Percentiles rank a stretch among this genome's conserved stretches.
Evolutionary conservation across 352 stramenopile genomes (phyloP).

Genomic region (Globisporangium emineosum): DNA sequence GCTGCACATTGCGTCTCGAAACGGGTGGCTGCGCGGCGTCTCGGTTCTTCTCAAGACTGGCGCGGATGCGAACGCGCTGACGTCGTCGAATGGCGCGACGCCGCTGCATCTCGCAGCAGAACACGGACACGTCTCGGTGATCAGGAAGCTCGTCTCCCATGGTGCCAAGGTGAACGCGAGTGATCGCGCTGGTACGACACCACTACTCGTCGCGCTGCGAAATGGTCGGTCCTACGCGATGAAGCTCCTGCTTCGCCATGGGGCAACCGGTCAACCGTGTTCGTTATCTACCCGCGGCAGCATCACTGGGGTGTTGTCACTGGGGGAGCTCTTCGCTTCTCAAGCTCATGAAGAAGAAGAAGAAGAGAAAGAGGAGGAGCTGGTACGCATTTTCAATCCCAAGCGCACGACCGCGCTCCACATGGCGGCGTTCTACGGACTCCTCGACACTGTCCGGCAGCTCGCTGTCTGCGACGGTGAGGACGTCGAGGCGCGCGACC

Average conservation of each 20-base stretch:
- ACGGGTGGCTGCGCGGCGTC: conserved; percentile 26
- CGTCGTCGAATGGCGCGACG: conserved; percentile 7
- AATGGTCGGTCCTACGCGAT: conserved; percentile 27
- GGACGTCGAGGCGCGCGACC: conserved; percentile 27
- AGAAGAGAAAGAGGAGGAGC: background rate
- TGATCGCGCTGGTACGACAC: conserved; percentile 21
- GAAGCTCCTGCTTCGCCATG: conserved; percentile 25
- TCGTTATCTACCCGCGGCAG: conserved; percentile 6
- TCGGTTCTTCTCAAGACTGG: conserved; percentile 23
- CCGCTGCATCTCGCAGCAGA: conserved; percentile 29
- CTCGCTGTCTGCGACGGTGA: conserved; percentile 18
- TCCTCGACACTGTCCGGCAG: conserved; percentile 22
- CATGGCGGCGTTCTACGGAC: conserved; percentile 34
- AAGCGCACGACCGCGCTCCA: conserved; percentile 35
- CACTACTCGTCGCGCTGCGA: conserved; percentile 29
- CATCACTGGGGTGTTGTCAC: background rate
- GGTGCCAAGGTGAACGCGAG: conserved; percentile 22
- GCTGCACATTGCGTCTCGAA: conserved; percentile 27
- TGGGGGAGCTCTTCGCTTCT: background rate
- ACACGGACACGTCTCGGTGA: conserved; percentile 22
- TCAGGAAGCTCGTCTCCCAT: conserved; percentile 25
- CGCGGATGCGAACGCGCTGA: conserved; percentile 22
- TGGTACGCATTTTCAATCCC: conserved; percentile 19
- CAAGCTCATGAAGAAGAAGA: background rate
- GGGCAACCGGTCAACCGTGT: background rate